Evolutionary conservation across 176 grass and related monocot species (phyloP), one percentile per base, ranked within the genome.

Genomic region (Bolboschoenus planiculmis): DNA sequence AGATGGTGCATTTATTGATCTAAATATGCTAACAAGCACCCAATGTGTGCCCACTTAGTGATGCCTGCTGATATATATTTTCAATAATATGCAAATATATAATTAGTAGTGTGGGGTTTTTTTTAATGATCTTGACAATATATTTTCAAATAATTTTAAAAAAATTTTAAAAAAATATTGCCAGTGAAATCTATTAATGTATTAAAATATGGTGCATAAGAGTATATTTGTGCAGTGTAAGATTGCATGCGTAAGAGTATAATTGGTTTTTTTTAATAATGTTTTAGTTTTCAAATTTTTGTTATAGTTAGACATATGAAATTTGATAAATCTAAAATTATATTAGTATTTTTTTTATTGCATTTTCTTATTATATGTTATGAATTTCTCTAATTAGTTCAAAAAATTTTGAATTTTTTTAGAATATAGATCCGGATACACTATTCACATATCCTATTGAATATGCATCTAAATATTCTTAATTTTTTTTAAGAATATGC

Each of bases 1-100:
- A 50, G 24, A 51, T 75, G 30, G 71, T 29, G 71, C 71, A 75
- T 75, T 75, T 18, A 75, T 21, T 73, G 43, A 75, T 75, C 24
- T 50, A 50, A 15, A 16, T 1, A 30, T 75, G 71, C 43, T 75
- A 75, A 29, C 1, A 29, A 75, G 71, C 71, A 75, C 71, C 71
- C 11, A 75, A 50, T 46, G 48, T 47, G 9, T 75, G 24, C 44
- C 43, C 43, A 53, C 50, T 18, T 15, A 75, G 24, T 75, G 11
- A 29, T 75, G 71, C 11, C 24, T 50, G 66, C 66, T 40, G 39
- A 40, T 3, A 40, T 6, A 40, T 4, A n/a, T n/a, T n/a, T n/a
- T n/a, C n/a, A n/a, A n/a, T n/a, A n/a, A n/a, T n/a, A n/a, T n/a
- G n/a, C n/a, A n/a, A n/a, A n/a, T n/a, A n/a, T n/a, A n/a, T n/a